These are phyloP conservation scores for Saturnispora halmiae DNA, from an alignment of 805 yeast species.

Conservation along the genomic window DNA sequence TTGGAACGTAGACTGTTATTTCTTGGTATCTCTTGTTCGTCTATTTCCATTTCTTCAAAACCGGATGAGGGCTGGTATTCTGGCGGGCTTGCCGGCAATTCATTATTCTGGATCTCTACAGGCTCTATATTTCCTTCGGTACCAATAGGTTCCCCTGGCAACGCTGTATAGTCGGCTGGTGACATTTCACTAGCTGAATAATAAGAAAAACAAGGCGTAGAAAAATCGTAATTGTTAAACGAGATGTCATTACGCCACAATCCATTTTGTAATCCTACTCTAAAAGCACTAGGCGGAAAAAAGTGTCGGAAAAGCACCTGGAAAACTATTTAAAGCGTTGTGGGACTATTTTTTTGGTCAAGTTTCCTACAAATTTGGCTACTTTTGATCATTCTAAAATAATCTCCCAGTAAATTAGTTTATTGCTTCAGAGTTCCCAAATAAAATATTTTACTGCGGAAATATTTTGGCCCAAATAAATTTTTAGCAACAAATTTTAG, in stretches of 20 bases:
- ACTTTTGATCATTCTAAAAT: no score
- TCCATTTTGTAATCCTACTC: no score
- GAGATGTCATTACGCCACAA: not conserved
- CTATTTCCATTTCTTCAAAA: constrained; percentile 38
- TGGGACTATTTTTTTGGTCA: no score
- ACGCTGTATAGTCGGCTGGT: constrained; percentile 7
- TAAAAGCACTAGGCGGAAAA: no score
- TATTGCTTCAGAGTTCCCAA: no score
- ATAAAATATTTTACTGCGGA: no score
- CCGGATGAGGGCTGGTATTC: constrained; percentile 3
- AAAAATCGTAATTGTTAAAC: not conserved
- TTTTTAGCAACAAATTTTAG: no score
- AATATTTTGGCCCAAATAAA: no score
- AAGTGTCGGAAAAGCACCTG: no score
- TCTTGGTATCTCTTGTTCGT: constrained; percentile 22
- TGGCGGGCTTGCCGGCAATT: not conserved
- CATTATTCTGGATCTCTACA: not conserved
- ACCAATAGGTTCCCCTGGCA: constrained; percentile 1
- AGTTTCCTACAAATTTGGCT: no score
- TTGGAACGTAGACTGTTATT: constrained; percentile 16
- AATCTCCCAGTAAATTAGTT: no score
- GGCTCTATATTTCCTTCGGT: not conserved
- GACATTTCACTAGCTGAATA: constrained; percentile 4
- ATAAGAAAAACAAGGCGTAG: not conserved
- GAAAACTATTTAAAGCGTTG: no score